A percentile compares a stretch with the other conserved stretches of the same genome.
phyloP scores from a whole-genome alignment of 73 alveolate genomes.

The Paramecium biaurelia region DNA sequence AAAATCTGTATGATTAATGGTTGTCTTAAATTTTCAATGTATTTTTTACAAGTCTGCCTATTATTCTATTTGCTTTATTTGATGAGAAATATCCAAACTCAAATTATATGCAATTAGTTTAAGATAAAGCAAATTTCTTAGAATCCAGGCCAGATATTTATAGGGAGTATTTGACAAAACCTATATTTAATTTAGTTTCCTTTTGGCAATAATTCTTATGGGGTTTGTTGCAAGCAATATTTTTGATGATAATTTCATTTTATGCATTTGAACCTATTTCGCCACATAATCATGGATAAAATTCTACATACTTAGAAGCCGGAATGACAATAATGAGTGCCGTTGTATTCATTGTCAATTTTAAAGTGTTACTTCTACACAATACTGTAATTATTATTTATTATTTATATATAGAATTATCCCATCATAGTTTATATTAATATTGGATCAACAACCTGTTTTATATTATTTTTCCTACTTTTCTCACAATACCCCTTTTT shows the following conservation, averaged over 20 bases:
- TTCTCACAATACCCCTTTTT: conserved; percentile 23
- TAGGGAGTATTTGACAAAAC: not conserved
- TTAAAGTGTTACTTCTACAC: not conserved
- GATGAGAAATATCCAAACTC: conserved; percentile 70
- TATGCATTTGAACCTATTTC: conserved; percentile 30
- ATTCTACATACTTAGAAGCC: not conserved
- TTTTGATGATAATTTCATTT: not conserved
- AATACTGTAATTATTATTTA: conserved; percentile 26
- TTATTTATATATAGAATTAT: not conserved
- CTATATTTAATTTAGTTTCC: not conserved
- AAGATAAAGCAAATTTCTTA: not conserved
- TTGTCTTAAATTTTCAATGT: conserved; percentile 82
- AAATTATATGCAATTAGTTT: conserved; percentile 5
- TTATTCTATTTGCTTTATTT: conserved; percentile 77
- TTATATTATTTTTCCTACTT: not conserved
- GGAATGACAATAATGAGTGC: conserved; percentile 46
- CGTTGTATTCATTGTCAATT: not conserved
- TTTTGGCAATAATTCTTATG: conserved; percentile 24
- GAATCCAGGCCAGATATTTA: conserved; percentile 21
- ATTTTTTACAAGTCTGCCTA: conserved; percentile 83
- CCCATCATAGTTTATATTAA: not conserved
- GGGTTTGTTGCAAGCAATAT: not conserved
- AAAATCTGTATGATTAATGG: conserved; percentile 84
- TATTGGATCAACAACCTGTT: not conserved
- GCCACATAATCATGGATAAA: not conserved